A percentile compares a stretch with the other conserved stretches of the same genome.
Conservation (phyloP, 2,329 filamentous ascomycete species). For the Alternaria conjuncta region DNA sequence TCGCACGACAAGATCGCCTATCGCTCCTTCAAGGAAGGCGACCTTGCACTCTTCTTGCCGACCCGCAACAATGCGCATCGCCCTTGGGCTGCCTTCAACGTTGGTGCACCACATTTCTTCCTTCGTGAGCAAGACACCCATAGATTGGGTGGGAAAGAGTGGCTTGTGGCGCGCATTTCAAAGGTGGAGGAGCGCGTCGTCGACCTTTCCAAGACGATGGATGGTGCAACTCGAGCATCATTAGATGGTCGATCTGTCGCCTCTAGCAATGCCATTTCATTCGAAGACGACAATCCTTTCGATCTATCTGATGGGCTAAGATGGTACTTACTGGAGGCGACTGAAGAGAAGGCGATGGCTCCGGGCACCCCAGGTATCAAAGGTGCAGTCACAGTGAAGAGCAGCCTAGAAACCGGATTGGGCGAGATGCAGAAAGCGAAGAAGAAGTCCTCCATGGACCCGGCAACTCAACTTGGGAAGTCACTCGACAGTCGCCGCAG, state of each 20-base stretch:
- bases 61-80: slow-evolving; percentile 93
- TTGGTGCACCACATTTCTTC: slow-evolving; percentile 97
- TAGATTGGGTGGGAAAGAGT: slow-evolving; percentile 82
- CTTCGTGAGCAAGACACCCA: slow-evolving; percentile 91
- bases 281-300: slow-evolving; percentile 95
- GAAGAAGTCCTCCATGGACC: slow-evolving; percentile 53
- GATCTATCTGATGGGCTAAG: slow-evolving; percentile 92
- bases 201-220: slow-evolving; percentile 82
- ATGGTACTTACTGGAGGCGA: slow-evolving; percentile 95
- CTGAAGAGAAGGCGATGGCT: slow-evolving; percentile 86
- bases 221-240: slow-evolving; percentile 52
- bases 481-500: slow-evolving; percentile 91
- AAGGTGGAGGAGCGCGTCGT: slow-evolving; percentile 93
- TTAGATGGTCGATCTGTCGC: slow-evolving; percentile 54
- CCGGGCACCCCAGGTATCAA: slow-evolving; percentile 86
- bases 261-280: slow-evolving; percentile 61
- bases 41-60: slow-evolving; percentile 90
- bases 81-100: slow-evolving; percentile 98
- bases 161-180: slow-evolving; percentile 93
- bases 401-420: slow-evolving; percentile 83
- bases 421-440: slow-evolving; percentile 64
- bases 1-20: slow-evolving; percentile 96
- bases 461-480: slow-evolving; percentile 68
- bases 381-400: slow-evolving; percentile 88
- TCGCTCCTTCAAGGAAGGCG: slow-evolving; percentile 93